Percentiles rank a stretch among this genome's conserved stretches.
These are phyloP conservation scores for Filobasidium wieringae DNA, from an alignment of 768 basidiomycete species.

Conservation along the genomic window DNA sequence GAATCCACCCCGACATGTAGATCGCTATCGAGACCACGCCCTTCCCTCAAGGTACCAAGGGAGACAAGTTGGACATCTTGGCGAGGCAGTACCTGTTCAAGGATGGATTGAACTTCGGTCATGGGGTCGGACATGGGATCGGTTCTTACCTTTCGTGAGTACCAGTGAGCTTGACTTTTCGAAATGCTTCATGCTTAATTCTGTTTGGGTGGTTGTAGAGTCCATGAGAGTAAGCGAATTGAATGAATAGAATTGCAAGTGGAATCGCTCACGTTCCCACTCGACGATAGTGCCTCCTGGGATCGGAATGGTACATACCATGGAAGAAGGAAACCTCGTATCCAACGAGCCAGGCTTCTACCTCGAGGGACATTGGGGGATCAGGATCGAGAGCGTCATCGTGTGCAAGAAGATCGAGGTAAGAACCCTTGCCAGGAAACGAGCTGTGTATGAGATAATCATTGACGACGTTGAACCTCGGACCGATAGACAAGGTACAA, in stretches of 20 bases:
- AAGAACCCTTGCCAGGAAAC: constrained; percentile 28
- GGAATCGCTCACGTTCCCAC: background rate
- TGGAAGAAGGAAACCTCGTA: constrained; percentile 76
- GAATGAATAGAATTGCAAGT: too few species aligned
- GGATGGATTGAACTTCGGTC: constrained; percentile 37
- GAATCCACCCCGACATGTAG: constrained; percentile 40
- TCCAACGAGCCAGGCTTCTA: constrained; percentile 94
- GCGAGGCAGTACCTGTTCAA: constrained; percentile 50
- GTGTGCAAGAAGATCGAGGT: constrained; percentile 56
- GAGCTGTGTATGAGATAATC: background rate
- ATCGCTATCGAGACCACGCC: constrained; percentile 82
- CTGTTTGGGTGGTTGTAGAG: background rate
- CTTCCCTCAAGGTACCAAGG: constrained; percentile 76
- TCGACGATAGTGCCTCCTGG: constrained; percentile 54
- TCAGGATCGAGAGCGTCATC: constrained; percentile 82
- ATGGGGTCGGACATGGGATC: constrained; percentile 38
- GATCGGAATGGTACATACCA: constrained; percentile 50
- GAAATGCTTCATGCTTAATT: background rate
- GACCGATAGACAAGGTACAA: constrained; percentile 52
- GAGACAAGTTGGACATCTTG: constrained; percentile 69
- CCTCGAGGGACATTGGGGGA: constrained; percentile 67
- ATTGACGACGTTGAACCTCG: background rate
- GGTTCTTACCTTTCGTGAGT: constrained; percentile 28
- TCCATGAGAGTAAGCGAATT: too few species aligned
- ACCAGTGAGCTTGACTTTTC: too few species aligned